phyloP scores from a whole-genome alignment of 345 rosid genomes.

The Populus deltoides region DNA sequence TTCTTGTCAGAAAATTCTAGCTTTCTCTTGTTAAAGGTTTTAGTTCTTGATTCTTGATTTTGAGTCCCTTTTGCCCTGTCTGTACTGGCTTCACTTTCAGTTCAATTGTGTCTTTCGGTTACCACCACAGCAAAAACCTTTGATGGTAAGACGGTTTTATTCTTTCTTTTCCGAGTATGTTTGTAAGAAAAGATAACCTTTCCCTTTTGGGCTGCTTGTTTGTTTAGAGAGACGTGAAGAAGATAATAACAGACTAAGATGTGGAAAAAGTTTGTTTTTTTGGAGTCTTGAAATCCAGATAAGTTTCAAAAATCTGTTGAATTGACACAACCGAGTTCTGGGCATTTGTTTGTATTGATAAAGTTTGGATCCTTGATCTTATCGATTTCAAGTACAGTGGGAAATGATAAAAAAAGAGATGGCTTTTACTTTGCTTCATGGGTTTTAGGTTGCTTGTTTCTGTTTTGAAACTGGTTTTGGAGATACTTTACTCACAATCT shows the following conservation, averaged over 20 bases:
- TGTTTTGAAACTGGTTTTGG: conserved; percentile 21
- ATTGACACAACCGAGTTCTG: neutral
- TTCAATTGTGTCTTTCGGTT: neutral
- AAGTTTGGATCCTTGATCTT: neutral
- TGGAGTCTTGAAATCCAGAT: neutral
- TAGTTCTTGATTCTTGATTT: neutral
- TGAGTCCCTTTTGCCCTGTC: neutral
- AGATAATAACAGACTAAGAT: neutral
- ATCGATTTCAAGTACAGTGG: neutral
- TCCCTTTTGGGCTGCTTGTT: neutral
- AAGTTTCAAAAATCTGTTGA: neutral
- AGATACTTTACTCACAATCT: conserved; percentile 44
- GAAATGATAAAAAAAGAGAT: neutral
- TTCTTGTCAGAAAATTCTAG: neutral
- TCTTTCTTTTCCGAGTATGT: neutral
- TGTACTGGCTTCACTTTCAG: neutral
- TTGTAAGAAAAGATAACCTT: neutral
- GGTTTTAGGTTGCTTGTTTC: conserved; percentile 18
- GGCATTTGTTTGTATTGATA: neutral
- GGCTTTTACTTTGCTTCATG: conserved; percentile 12
- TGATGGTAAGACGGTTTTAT: neutral
- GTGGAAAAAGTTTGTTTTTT: neutral
- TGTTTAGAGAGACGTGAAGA: neutral
- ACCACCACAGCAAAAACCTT: neutral
- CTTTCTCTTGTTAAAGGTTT: neutral